phyloP scores from a whole-genome alignment of 2,329 filamentous ascomycete species.

The Cryphonectria nitschkei region DNA sequence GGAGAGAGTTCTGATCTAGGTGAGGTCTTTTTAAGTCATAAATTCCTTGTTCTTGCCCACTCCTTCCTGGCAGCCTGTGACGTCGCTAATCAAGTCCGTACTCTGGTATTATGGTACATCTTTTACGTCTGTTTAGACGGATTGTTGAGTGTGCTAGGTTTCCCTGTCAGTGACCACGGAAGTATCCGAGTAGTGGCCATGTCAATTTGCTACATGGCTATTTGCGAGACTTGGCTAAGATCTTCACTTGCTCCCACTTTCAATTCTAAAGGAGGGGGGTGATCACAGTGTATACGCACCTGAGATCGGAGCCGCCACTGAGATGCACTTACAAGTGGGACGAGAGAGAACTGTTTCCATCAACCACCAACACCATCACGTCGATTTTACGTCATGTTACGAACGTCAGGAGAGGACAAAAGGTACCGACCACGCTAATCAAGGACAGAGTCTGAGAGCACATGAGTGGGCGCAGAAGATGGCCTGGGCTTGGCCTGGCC shows the following conservation, averaged over 20 bases:
- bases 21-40: neutral
- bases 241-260: neutral
- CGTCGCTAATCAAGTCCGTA: neutral
- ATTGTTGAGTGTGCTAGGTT: neutral
- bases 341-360: neutral
- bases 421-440: neutral
- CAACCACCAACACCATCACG: neutral
- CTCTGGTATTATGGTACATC: neutral
- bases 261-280: neutral
- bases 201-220: neutral
- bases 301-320: neutral
- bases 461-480: neutral
- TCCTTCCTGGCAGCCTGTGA: neutral
- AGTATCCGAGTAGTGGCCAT: neutral
- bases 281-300: neutral
- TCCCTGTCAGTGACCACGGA: neutral
- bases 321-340: neutral
- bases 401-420: neutral
- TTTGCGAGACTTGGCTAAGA: neutral
- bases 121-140: neutral
- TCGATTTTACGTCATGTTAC: constrained; percentile 1
- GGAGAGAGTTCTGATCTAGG: neutral
- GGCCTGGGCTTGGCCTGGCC: neutral
- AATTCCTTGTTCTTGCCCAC: neutral
- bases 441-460: neutral